A percentile compares a stretch with the other conserved stretches of the same genome.
These are phyloP conservation scores for Quercus gilva DNA, from an alignment of 306 rosid species.

Conservation along the genomic window DNA sequence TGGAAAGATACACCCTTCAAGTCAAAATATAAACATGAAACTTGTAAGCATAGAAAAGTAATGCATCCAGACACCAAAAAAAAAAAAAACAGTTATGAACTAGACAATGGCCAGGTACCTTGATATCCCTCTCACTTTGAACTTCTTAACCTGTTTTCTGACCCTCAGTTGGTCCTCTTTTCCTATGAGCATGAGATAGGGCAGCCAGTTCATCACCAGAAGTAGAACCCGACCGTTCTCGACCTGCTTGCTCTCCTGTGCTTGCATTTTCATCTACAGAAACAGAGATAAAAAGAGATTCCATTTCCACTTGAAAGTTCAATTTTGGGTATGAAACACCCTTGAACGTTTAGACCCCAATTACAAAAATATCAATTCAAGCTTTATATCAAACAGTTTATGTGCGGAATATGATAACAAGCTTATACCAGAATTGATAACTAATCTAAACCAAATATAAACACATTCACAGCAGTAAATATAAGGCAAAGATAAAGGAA, in stretches of 20 bases:
- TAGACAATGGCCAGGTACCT: constrained; percentile 49
- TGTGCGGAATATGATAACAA: too few relatives aligned
- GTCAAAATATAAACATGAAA: constrained; percentile 25
- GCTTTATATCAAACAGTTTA: too few relatives aligned
- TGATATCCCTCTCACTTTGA: constrained; percentile 36
- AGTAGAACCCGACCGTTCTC: constrained; percentile 73
- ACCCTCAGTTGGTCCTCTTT: constrained; percentile 52
- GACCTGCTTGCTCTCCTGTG: constrained; percentile 38
- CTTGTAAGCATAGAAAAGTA: background rate
- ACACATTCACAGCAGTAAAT: too few relatives aligned
- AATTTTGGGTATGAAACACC: too few relatives aligned
- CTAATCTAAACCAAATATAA: too few relatives aligned
- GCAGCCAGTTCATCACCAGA: constrained; percentile 78
- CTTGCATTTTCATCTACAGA: too few relatives aligned
- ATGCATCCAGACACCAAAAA: background rate
- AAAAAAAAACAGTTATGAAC: constrained; percentile 1
- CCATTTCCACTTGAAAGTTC: too few relatives aligned
- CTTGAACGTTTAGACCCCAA: too few relatives aligned
- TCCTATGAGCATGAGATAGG: constrained; percentile 86
- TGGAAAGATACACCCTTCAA: constrained; percentile 51
- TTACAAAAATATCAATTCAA: too few relatives aligned
- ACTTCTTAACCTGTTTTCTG: constrained; percentile 32
- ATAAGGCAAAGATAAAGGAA: too few relatives aligned
- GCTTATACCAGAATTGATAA: too few relatives aligned
- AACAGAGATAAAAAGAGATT: too few relatives aligned